Evolutionary conservation across 306 rosid species (phyloP), one percentile per base, ranked within the genome.

Genomic region (Myrica gale): DNA sequence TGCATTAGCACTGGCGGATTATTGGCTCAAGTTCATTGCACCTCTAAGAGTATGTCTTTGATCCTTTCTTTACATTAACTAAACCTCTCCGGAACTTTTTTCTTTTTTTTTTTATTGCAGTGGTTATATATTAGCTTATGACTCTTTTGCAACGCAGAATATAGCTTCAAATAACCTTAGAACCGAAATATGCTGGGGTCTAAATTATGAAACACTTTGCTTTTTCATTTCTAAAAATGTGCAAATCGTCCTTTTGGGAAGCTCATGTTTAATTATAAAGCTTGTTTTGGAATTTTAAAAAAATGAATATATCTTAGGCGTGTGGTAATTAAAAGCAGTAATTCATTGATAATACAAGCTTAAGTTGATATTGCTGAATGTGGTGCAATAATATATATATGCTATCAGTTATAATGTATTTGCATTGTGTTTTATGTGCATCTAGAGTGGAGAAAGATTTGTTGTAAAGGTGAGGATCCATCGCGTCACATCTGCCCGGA

Each of bases 361-460:
- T 65, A 19, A 57, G n/a, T 65, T 16, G 12, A 65, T 23, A 7
- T 65, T 65, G 70, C 47, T 65, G 70, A 65, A 41, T 41, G 46
- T 65, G 48, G 70, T 20, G 19, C 70, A 65, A 39, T 65, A 13
- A 26, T 26, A 26, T 26, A 19, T 21, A 57, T 41, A 39, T 17
- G 3, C 15, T 20, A 65, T 63, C 62, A 19, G 7, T 41, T 58
- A 26, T 26, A 26, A 26, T 26, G 32, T 26, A 26, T 26, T 85
- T 67, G 78, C 72, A 74, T 79, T 73, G 51, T 77, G 67, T 74
- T 73, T 65, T 66, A 63, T 60, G 58, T 74, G 71, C 55, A 47
- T 77, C 56, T 84, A 95, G 98, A 90, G 90, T 78, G 93, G 96
- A 68, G 97, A 92, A 82, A 80, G 75, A 68, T 92, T 95, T 84